Base-by-base conservation (phyloP, 83 land plant genomes). In the Picea abies region DNA sequence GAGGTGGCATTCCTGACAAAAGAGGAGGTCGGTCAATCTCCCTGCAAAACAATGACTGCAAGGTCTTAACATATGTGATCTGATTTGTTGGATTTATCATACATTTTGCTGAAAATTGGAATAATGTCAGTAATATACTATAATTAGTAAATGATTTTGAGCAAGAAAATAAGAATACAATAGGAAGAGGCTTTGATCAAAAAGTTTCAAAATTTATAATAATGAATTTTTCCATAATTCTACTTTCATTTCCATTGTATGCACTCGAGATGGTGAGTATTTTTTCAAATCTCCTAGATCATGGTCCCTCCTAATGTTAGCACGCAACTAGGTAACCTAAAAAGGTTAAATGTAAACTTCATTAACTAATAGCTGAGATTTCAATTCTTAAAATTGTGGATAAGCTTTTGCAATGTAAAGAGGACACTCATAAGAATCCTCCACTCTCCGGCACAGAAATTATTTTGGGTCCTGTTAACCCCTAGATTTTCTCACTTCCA, bases 11-110 rank as follows among this genome's bases (percentile, higher is more conserved):
- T 61, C 86, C 85, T 64, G 61, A 75, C 47, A 86, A 9, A 68
- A 86, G 85, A n/a, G 87, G 85, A 66, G 81, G 77, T 19, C 87
- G 52, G 52, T 86, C 86, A 49, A 52, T 41, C 10, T 84, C 85
- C 82, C 85, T 84, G 64, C 16, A 37, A 62, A 52, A 63, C 23
- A 4, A 71, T 71, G 19, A 19, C 8, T 39, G 20, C 49, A 70
- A 16, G 19, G 49, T 35, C 17, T 39, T 71, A 71, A 39, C 32
- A 37, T 29, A 71, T 71, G 49, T 71, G n/a, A 71, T 71, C 19
- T 19, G 7, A 71, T 17, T 20, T 71, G 49, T 71, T 71, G 76
- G 20, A 71, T 71, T 2, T 39, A 35, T 8, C 17, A 14, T 16
- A 16, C 0, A 39, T 16, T 71, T 68, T 14, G 22, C 44, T 71